Evolutionary conservation across 2,329 filamentous ascomycete genomes (phyloP).

Genomic region (Sordariomycetes sp.): DNA sequence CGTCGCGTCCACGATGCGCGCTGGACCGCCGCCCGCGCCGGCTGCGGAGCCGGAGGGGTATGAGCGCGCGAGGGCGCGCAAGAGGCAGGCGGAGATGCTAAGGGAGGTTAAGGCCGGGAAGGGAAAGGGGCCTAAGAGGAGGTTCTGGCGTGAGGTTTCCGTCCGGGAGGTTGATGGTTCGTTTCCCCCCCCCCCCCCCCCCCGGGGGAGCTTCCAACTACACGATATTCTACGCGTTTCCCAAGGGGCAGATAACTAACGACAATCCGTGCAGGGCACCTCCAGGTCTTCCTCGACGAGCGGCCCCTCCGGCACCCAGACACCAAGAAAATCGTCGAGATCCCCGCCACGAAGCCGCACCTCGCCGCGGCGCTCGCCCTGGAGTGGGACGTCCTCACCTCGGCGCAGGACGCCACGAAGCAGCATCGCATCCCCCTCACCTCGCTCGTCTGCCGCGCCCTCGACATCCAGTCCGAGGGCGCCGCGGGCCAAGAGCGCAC

Average conservation of each 20-base stretch:
- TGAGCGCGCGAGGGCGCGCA: slow-evolving; percentile 25
- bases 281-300: slow-evolving; percentile 60
- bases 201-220: no score
- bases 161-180: slow-evolving; percentile 55
- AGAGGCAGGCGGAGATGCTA: slow-evolving; percentile 41
- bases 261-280: slow-evolving; percentile 19
- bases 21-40: slow-evolving; percentile 47
- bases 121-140: slow-evolving; percentile 39
- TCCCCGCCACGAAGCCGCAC: slow-evolving; percentile 65
- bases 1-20: slow-evolving; percentile 36
- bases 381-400: slow-evolving; percentile 82
- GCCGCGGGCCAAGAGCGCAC: slow-evolving; percentile 36
- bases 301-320: slow-evolving; percentile 67
- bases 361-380: slow-evolving; percentile 77
- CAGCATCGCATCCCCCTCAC: slow-evolving; percentile 86
- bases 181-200: slow-evolving; percentile 6
- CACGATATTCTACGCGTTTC: no score
- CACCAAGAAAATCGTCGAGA: slow-evolving; percentile 54
- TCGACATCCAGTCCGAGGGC: slow-evolving; percentile 66
- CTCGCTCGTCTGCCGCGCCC: slow-evolving; percentile 66
- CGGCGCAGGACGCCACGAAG: slow-evolving; percentile 71
- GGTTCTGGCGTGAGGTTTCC: slow-evolving; percentile 81
- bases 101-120: slow-evolving; percentile 31
- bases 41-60: slow-evolving; percentile 24
- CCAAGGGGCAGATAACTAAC: no score